A percentile compares a stretch with the other conserved stretches of the same genome.
phyloP scores from a whole-genome alignment of 1,139 yeast genomes.

The Pichia sorboxylosa region DNA sequence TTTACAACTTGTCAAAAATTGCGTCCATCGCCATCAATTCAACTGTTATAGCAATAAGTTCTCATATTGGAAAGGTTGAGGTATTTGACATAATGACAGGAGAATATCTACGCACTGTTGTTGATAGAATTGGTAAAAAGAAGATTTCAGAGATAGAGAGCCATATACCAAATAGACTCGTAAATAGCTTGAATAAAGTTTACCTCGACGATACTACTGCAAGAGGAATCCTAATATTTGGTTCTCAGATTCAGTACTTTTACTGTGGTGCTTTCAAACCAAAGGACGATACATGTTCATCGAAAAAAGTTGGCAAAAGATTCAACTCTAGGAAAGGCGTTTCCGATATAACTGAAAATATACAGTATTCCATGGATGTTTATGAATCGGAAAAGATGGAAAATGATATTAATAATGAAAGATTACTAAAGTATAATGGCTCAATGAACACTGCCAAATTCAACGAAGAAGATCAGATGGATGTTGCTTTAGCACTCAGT shows the following conservation, averaged over 20 bases:
- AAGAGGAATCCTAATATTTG: conserved; percentile 43
- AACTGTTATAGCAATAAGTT: conserved; percentile 29
- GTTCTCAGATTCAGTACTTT: conserved; percentile 50
- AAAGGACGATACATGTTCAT: background rate
- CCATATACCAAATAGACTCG: conserved; percentile 2
- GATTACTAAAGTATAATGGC: conserved; percentile 12
- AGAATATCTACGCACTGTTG: conserved; percentile 30
- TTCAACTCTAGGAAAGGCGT: conserved; percentile 9
- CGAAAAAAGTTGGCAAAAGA: conserved; percentile 2
- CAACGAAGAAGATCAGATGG: conserved; percentile 15
- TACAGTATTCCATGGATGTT: conserved; percentile 9
- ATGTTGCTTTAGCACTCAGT: conserved; percentile 11
- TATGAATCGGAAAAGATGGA: conserved; percentile 3
- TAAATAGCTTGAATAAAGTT: conserved; percentile 4
- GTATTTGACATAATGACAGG: conserved; percentile 58
- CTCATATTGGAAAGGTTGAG: conserved; percentile 51
- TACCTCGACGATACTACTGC: conserved; percentile 26
- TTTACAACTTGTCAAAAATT: conserved; percentile 4
- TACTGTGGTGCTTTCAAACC: conserved; percentile 39
- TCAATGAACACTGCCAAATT: conserved; percentile 2
- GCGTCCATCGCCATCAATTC: conserved; percentile 19
- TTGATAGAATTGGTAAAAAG: conserved; percentile 23
- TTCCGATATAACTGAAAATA: conserved; percentile 5
- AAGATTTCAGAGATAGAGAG: conserved; percentile 6
- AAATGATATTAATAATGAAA: conserved; percentile 7